Percentiles rank a stretch among this genome's conserved stretches.
phyloP scores from a whole-genome alignment of 176 grass and related monocot species.

The Avena atlantica region DNA sequence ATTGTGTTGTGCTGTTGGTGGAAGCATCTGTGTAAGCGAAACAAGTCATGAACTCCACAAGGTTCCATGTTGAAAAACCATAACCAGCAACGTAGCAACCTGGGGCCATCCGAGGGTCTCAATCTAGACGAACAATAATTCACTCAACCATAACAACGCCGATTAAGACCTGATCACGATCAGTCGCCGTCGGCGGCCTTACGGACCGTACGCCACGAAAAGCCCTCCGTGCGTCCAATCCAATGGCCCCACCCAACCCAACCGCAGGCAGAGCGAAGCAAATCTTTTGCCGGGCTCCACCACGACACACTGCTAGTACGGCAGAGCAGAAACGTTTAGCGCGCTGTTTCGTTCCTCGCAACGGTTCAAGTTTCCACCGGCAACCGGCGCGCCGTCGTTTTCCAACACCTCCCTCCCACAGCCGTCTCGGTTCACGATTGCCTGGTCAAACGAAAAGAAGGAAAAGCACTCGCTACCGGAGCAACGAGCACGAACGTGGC shows the following conservation, averaged over 20 bases:
- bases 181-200: neutral
- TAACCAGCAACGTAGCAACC: neutral
- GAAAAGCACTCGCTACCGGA: neutral
- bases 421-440: neutral
- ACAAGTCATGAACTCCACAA: neutral
- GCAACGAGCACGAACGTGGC: neutral
- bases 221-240: neutral
- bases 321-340: neutral
- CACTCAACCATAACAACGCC: neutral
- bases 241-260: neutral
- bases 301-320: neutral
- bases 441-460: neutral
- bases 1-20: neutral
- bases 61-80: neutral
- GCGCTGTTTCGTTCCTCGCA: neutral
- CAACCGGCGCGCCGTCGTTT: slow-evolving; percentile 12
- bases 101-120: neutral
- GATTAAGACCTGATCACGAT: neutral
- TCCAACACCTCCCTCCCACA: neutral
- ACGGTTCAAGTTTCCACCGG: neutral
- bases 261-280: neutral
- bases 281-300: neutral
- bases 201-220: neutral
- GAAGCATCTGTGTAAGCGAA: neutral
- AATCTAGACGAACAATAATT: neutral